A percentile compares a stretch with the other conserved stretches of the same genome.
phyloP scores from a whole-genome alignment of 2,329 filamentous ascomycete species.

The Trichophyton benhamiae region DNA sequence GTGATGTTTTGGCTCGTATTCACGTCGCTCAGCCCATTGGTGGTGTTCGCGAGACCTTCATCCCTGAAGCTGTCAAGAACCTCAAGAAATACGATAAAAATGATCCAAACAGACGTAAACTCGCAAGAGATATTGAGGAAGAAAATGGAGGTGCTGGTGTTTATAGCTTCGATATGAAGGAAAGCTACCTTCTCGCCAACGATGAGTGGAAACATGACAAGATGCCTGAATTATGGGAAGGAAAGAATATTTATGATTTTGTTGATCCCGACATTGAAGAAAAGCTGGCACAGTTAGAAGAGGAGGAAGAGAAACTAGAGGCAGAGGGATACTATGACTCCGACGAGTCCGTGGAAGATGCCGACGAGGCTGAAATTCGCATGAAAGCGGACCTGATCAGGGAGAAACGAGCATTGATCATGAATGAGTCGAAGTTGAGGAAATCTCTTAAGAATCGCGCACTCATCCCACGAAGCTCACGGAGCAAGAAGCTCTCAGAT shows the following conservation, averaged over 20 bases:
- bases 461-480: conserved; percentile 71
- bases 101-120: conserved; percentile 66
- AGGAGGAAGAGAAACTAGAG: conserved; percentile 87
- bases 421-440: conserved; percentile 88
- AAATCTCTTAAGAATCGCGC: conserved; percentile 97
- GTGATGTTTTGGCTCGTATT: conserved; percentile 83
- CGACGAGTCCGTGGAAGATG: conserved; percentile 70
- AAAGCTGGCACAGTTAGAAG: conserved; percentile 82
- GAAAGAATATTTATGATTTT: conserved; percentile 95
- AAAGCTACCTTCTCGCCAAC: conserved; percentile 77
- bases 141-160: conserved; percentile 92
- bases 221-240: conserved; percentile 85
- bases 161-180: conserved; percentile 83
- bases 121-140: conserved; percentile 78
- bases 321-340: conserved; percentile 89
- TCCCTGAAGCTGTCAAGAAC: conserved; percentile 71
- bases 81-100: conserved; percentile 81
- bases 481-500: conserved; percentile 70
- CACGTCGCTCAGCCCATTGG: conserved; percentile 92
- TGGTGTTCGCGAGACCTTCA: conserved; percentile 68
- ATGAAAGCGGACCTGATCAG: conserved; percentile 92
- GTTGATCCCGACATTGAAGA: conserved; percentile 92
- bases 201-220: conserved; percentile 93
- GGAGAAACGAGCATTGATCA: conserved; percentile 83
- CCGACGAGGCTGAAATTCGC: conserved; percentile 72